These are phyloP conservation scores for Hypholoma sublateritium DNA, from an alignment of 768 basidiomycete genomes.

Conservation along the genomic window DNA sequence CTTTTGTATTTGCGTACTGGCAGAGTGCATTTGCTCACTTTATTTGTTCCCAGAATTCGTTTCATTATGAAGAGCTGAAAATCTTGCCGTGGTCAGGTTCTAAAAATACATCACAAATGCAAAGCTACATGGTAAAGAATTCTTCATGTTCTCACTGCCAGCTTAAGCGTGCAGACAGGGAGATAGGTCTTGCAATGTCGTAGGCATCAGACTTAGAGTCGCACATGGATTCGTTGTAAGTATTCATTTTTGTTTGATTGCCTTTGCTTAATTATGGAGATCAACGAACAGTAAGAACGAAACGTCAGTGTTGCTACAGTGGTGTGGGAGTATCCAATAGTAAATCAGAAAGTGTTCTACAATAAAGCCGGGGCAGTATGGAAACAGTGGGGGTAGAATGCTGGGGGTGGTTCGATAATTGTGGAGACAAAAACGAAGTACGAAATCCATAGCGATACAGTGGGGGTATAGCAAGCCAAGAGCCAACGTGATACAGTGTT, in stretches of 20 bases:
- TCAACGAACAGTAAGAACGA: background rate
- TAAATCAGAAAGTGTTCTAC: conserved; percentile 10
- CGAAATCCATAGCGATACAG: conserved; percentile 14
- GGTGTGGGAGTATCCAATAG: conserved; percentile 13
- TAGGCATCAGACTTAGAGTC: background rate
- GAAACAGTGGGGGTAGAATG: conserved; percentile 4
- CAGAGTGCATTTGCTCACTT: too few relatives aligned
- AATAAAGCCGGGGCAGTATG: conserved; percentile 7
- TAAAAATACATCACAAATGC: too few relatives aligned
- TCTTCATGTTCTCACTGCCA: too few relatives aligned
- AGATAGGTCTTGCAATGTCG: too few relatives aligned
- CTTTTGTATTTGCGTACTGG: too few relatives aligned
- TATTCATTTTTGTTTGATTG: background rate
- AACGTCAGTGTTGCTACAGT: conserved; percentile 19
- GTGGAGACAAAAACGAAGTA: background rate
- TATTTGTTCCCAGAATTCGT: too few relatives aligned
- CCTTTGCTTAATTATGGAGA: too few relatives aligned
- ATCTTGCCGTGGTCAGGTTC: too few relatives aligned
- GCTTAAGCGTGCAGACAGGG: too few relatives aligned
- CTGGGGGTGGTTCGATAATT: background rate
- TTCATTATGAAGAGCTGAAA: too few relatives aligned
- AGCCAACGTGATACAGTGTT: conserved; percentile 2
- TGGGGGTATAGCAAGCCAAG: conserved; percentile 10
- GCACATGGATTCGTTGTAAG: background rate
- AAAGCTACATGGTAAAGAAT: too few relatives aligned